These are phyloP conservation scores for Cryptosporidium sp. DNA, from an alignment of 169 alveolate species.

Conservation along the genomic window DNA sequence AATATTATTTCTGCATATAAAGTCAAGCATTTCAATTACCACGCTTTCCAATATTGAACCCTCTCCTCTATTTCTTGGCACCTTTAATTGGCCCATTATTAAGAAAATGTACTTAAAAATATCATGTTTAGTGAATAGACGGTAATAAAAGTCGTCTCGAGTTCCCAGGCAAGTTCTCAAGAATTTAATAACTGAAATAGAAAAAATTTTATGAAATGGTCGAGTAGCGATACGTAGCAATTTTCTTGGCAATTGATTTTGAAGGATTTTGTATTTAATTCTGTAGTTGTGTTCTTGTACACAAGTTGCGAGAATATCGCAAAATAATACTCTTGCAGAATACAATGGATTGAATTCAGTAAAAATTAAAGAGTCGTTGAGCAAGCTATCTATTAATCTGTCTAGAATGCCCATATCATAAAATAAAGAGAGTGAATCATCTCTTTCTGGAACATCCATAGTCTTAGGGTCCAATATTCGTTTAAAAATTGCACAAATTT, in stretches of 20 bases:
- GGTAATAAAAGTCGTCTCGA: conserved; percentile 68
- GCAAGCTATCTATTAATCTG: conserved; percentile 75
- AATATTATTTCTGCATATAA: conserved; percentile 63
- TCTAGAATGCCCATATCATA: conserved; percentile 84
- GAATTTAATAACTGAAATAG: conserved; percentile 82
- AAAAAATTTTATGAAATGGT: conserved; percentile 83
- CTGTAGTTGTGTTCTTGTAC: conserved; percentile 84
- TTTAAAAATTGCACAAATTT: conserved; percentile 57
- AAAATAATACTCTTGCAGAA: conserved; percentile 80
- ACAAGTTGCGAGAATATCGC: conserved; percentile 82
- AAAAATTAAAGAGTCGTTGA: conserved; percentile 44
- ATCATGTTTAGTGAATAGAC: conserved; percentile 63
- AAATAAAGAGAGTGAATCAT: conserved; percentile 82
- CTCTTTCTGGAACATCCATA: conserved; percentile 86
- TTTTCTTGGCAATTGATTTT: conserved; percentile 81
- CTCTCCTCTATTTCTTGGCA: conserved; percentile 64
- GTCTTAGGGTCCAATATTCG: conserved; percentile 83
- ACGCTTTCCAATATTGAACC: conserved; percentile 72
- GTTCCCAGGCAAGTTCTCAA: conserved; percentile 79
- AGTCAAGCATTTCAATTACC: conserved; percentile 67
- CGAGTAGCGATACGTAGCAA: conserved; percentile 76
- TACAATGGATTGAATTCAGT: conserved; percentile 5
- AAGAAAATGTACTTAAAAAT: conserved; percentile 47
- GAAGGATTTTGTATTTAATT: conserved; percentile 82
- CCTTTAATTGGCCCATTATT: conserved; percentile 9